phyloP scores from a whole-genome alignment of 345 rosid genomes.

The Turnera subulata region DNA sequence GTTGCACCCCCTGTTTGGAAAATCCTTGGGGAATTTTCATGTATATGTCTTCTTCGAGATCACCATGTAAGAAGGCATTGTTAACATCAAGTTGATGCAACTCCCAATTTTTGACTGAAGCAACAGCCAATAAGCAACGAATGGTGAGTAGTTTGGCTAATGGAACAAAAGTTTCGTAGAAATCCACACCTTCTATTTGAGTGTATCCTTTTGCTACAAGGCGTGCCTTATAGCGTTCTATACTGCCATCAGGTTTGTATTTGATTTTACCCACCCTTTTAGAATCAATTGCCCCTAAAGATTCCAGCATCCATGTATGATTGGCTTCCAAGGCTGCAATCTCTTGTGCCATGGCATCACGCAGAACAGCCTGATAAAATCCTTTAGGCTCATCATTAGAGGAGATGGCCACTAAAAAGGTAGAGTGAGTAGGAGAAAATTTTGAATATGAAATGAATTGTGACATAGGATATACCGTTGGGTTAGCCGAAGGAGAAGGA shows the following conservation, averaged over 20 bases:
- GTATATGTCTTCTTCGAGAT: neutral
- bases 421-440: neutral
- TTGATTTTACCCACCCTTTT: conserved; percentile 13
- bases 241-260: neutral
- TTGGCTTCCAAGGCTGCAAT: neutral
- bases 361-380: neutral
- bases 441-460: neutral
- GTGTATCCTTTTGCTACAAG: conserved; percentile 6
- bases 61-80: neutral
- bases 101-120: neutral
- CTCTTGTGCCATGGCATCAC: neutral
- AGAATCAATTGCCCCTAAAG: neutral
- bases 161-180: conserved; percentile 1
- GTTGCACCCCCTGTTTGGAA: neutral
- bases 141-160: neutral
- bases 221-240: neutral
- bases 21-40: conserved; percentile 1
- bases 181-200: conserved; percentile 7
- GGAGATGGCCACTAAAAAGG: conserved; percentile 3
- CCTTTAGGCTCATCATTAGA: neutral
- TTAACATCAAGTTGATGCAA: neutral
- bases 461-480: conserved; percentile 3
- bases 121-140: neutral
- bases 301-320: neutral
- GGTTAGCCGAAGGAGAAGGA: neutral